Evolutionary conservation across 805 yeast genomes (phyloP), one percentile per base, ranked within the genome.

Genomic region (Zygosaccharomyces bailii): DNA sequence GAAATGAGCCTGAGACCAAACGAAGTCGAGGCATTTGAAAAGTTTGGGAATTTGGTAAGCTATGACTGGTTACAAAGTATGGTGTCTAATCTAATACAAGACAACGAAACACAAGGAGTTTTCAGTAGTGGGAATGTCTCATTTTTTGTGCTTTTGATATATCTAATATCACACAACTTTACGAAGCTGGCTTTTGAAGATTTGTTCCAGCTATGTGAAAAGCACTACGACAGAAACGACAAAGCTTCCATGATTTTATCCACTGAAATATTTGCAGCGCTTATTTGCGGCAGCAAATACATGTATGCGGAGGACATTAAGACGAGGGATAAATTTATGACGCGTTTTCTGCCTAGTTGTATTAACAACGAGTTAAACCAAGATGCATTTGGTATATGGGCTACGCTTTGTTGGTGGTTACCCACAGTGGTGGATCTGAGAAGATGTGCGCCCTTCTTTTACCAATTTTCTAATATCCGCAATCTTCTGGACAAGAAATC

Each of bases 321-420:
- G 2, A 50, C 53, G 6, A 67, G 82, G 46, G 86, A 82, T 51
- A 56, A 50, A 0, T 75, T 73, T 42, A 56, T 84, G 17, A 56
- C 71, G 0, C 53, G 48, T 1, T 78, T 77, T 45, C 60, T 86
- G 32, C 54, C 57, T 0, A 51, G 59, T 0, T 72, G 81, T 4
- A 69, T 87, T 25, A 67, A 70, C 5, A 66, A 72, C 25, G 86
- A 82, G 36, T 63, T 91, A 44, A 76, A 86, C 1, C 95, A 88
- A 2, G 93, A 89, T 24, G 83, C 82, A 2, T 65, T 74, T 30
- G 76, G 73, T 14, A 79, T 85, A 32, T 93, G 97, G 97, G 72
- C 73, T 27, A 75, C 87, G 0, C 76, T 86, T 39, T 70, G 83
- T 3, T 82, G 87, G 83, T 84, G 88, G 85, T 57, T 80, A 1